A percentile compares a stretch with the other conserved stretches of the same genome.
Conservation (phyloP, 768 basidiomycete genomes). For the Boletus vinaceobasis region DNA sequence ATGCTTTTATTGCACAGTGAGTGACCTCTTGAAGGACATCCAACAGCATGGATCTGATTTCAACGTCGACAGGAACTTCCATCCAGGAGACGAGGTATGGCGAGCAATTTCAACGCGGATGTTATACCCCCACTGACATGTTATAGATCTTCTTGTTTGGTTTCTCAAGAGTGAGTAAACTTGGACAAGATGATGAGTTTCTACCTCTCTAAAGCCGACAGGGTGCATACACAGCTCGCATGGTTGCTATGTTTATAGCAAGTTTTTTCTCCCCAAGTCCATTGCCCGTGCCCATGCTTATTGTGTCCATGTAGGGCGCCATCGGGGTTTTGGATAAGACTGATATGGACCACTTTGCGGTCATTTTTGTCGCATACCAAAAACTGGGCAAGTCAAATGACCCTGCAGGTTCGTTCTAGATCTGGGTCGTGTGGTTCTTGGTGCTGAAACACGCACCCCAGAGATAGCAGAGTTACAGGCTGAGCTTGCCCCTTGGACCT, state of each 20-base stretch:
- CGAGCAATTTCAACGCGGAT: not conserved
- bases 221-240: slow-evolving; percentile 76
- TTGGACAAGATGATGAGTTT: not conserved
- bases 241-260: slow-evolving; percentile 59
- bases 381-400: slow-evolving; percentile 55
- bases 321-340: slow-evolving; percentile 68
- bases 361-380: slow-evolving; percentile 60
- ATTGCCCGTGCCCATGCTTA: not conserved
- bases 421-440: not conserved
- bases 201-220: slow-evolving; percentile 23
- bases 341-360: slow-evolving; percentile 70
- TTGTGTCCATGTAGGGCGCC: slow-evolving; percentile 44
- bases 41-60: not conserved
- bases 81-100: slow-evolving; percentile 65
- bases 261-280: not conserved
- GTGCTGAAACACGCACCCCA: slow-evolving; percentile 12
- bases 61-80: slow-evolving; percentile 52
- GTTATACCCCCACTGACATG: slow-evolving; percentile 4
- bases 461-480: slow-evolving; percentile 39
- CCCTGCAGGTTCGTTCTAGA: slow-evolving; percentile 36
- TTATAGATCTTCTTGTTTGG: slow-evolving; percentile 72
- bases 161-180: slow-evolving; percentile 57
- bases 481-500: slow-evolving; percentile 53
- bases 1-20: slow-evolving; percentile 78
- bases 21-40: slow-evolving; percentile 21